Base-by-base conservation (phyloP, 2,329 filamentous ascomycete species). In the Emmonsiellopsis sp. region DNA sequence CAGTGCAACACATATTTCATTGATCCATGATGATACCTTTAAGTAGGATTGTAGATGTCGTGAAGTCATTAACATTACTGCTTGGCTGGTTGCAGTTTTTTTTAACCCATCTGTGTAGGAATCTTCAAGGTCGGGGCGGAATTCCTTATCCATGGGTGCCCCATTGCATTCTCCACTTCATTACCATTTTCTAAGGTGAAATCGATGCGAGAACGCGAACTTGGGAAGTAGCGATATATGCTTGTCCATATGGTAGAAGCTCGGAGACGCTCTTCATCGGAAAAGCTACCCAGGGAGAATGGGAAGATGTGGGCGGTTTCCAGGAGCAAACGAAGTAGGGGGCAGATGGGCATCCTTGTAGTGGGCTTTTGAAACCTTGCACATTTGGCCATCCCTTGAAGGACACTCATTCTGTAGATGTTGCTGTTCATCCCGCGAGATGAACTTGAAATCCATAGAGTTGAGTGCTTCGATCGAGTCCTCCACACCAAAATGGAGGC, bases 191-290 rank as follows among this genome's bases (percentile, higher is more conserved):
- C 31, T 20, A 38, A 35, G 3, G 42, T 20, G 15, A 48, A 48
- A 48, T 34, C 5, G 15, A 38, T 48, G 45, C 31, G n/a, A 34
- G 31, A 34, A 48, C 45, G 7, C 31, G 16, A 48, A 44, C 42
- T 44, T 44, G 45, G 45, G 34, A 48, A 48, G 13, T 35, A 48
- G 34, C 31, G 45, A 48, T 48, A 48, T 34, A 48, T 35, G 45
- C 6, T 38, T 48, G 31, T 35, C 31, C 45, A 48, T 48, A 48
- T 48, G n/a, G n/a, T 35, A 38, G 45, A 48, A 44, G 41, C 11
- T 44, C 20, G 16, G 42, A 44, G 42, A 44, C 42, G 20, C 42
- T 44, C 42, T 30, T 44, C 42, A 7, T 2, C 9, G 8, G 42
- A n/a, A n/a, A 44, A 44, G 42, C 42, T 30, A 44, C 20, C 42